phyloP scores from a whole-genome alignment of 257 asterid genomes.

The Nicotiana knightiana region DNA sequence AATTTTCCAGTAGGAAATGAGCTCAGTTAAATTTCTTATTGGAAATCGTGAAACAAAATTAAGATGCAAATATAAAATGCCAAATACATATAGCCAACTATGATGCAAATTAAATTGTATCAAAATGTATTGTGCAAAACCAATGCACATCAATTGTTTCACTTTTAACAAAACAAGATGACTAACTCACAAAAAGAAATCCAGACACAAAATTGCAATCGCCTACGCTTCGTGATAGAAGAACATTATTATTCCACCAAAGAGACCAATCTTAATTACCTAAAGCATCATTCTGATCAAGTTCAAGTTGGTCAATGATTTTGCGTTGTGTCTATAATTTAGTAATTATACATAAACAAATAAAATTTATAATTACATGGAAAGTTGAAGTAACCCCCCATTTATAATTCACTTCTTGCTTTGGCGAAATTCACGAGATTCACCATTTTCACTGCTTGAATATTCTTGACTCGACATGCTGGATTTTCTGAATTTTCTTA shows the following conservation, averaged over 20 bases:
- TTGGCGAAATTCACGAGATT: constrained; percentile 26
- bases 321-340: neutral
- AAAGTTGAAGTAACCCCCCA: neutral
- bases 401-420: constrained; percentile 11
- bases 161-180: neutral
- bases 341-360: neutral
- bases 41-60: neutral
- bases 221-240: neutral
- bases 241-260: neutral
- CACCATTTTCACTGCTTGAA: constrained; percentile 44
- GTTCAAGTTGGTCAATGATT: neutral
- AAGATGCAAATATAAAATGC: neutral
- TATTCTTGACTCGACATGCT: constrained; percentile 62
- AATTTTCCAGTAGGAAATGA: neutral
- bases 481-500: constrained; percentile 31
- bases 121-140: neutral
- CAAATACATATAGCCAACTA: neutral
- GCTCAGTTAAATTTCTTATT: neutral
- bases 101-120: neutral
- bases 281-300: neutral
- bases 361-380: neutral
- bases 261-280: neutral
- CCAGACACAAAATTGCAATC: neutral
- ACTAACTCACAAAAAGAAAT: neutral
- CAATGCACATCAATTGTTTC: neutral